Evolutionary conservation across 371 early-diverging fungal genomes (phyloP).

Genomic region (Smittium culicis): DNA sequence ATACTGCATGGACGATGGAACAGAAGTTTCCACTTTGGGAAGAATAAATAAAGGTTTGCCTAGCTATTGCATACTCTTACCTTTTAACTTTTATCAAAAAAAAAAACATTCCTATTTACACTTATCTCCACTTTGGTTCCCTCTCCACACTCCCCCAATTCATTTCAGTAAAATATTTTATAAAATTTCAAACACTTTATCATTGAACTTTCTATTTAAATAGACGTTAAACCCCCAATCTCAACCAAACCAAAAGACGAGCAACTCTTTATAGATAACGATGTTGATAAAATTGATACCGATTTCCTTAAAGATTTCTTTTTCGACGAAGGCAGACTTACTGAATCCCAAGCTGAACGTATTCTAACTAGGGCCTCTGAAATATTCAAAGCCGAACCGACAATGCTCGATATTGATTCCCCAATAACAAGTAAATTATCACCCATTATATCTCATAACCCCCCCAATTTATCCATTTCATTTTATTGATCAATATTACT

Average conservation of each 20-base stretch:
- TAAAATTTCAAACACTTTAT: neutral
- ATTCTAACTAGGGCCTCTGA: constrained; percentile 65
- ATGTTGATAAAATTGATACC: constrained; percentile 50
- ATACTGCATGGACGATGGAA: constrained; percentile 57
- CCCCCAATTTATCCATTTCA: neutral
- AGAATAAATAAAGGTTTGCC: constrained; percentile 44
- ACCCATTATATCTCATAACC: constrained; percentile 2
- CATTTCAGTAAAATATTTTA: no score
- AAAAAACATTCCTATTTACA: no score
- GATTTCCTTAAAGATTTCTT: constrained; percentile 77
- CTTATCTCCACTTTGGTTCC: no score
- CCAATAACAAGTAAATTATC: constrained; percentile 58
- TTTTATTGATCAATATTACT: neutral
- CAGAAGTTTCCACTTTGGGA: constrained; percentile 56
- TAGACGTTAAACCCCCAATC: constrained; percentile 41
- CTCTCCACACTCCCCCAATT: neutral
- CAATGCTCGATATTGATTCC: constrained; percentile 71
- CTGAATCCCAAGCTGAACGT: constrained; percentile 77
- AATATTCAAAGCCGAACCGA: constrained; percentile 62
- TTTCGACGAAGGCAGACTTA: constrained; percentile 74
- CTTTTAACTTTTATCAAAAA: neutral
- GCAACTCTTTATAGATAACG: constrained; percentile 45
- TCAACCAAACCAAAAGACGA: constrained; percentile 38
- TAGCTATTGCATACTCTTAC: neutral
- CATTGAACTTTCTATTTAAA: neutral